These are phyloP conservation scores for Saitoella complicata DNA, from an alignment of 805 yeast species.

Conservation along the genomic window DNA sequence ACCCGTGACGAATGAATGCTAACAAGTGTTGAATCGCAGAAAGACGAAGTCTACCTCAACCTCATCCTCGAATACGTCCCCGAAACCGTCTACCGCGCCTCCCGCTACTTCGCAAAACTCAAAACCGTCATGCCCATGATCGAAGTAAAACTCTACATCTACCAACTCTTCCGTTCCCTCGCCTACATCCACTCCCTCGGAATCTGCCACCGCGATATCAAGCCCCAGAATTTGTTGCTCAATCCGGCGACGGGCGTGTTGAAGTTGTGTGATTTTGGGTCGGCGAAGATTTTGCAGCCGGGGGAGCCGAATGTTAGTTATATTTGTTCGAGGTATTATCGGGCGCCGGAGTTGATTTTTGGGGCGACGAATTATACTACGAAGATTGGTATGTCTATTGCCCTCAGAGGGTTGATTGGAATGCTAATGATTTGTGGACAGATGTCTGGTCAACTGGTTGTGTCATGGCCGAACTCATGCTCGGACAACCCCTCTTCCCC, in stretches of 20 bases:
- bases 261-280: constrained; percentile 91
- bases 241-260: constrained; percentile 74
- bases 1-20: background rate
- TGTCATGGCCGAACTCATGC: constrained; percentile 89
- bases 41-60: constrained; percentile 72
- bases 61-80: constrained; percentile 85
- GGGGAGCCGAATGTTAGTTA: constrained; percentile 89
- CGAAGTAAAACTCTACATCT: constrained; percentile 80
- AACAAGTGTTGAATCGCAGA: constrained; percentile 28
- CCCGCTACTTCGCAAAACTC: constrained; percentile 45
- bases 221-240: constrained; percentile 76
- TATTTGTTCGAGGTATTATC: constrained; percentile 88
- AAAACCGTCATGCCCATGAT: constrained; percentile 70
- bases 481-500: constrained; percentile 94
- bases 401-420: no score
- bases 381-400: constrained; percentile 38
- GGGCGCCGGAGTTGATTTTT: constrained; percentile 95
- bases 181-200: constrained; percentile 56
- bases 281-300: constrained; percentile 81
- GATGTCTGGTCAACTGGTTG: constrained; percentile 98
- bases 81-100: constrained; percentile 85
- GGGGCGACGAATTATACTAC: constrained; percentile 95
- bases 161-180: constrained; percentile 57
- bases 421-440: background rate
- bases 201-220: constrained; percentile 83